Conservation (phyloP, 441 rosid genomes). For the Adansonia grandidieri region DNA sequence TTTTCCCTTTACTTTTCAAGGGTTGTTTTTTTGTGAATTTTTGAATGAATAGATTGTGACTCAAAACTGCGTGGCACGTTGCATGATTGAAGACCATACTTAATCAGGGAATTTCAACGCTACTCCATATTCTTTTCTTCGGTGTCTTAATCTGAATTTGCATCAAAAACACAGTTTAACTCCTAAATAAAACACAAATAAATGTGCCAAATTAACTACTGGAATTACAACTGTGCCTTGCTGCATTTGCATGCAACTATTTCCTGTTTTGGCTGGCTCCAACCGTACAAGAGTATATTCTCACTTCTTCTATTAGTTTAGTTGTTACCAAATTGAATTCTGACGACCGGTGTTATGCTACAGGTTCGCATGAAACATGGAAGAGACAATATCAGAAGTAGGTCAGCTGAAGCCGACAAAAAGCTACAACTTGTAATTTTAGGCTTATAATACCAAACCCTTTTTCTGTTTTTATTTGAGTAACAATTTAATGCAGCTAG, state of each 20-base stretch:
- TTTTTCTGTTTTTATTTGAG: no score
- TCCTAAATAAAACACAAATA: background rate
- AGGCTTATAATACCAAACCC: background rate
- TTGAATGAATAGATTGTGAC: background rate
- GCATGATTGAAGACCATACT: background rate
- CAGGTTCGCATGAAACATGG: background rate
- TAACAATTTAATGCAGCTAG: background rate
- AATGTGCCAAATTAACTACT: background rate
- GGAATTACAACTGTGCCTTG: background rate
- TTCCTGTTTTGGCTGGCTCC: background rate
- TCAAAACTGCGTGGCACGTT: background rate
- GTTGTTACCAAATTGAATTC: background rate
- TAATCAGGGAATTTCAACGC: background rate
- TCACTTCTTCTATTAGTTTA: background rate
- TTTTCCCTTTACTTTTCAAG: background rate
- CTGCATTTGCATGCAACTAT: background rate
- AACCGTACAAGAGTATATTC: background rate
- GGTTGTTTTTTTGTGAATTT: background rate
- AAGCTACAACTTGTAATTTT: background rate
- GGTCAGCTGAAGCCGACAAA: slow-evolving; percentile 17
- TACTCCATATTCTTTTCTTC: background rate
- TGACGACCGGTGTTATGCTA: background rate
- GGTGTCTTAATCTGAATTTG: background rate
- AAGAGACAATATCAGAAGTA: slow-evolving; percentile 11
- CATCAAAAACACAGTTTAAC: background rate